Conservation (phyloP, 2,329 filamentous ascomycete genomes). For the Dendryphion nanum region DNA sequence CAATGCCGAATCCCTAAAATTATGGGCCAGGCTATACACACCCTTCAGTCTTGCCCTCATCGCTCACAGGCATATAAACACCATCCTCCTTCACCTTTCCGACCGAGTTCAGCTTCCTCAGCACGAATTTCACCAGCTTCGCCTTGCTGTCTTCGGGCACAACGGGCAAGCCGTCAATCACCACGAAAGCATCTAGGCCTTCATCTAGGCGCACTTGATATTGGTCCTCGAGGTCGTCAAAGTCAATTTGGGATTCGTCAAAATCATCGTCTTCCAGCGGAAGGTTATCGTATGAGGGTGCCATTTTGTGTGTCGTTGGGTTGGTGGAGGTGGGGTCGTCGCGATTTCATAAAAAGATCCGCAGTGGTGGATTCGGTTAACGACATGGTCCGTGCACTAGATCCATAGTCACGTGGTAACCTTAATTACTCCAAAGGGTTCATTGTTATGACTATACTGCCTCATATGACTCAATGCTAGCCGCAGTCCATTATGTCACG, state of each 20-base stretch:
- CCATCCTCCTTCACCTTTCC: constrained; percentile 83
- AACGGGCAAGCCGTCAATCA: constrained; percentile 88
- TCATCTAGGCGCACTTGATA: constrained; percentile 96
- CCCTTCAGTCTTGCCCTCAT: constrained; percentile 83
- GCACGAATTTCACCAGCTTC: constrained; percentile 93
- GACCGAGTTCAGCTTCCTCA: constrained; percentile 86
- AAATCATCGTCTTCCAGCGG: constrained; percentile 84
- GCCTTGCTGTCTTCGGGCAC: constrained; percentile 88
- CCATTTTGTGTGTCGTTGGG: constrained; percentile 65
- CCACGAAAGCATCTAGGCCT: constrained; percentile 93
- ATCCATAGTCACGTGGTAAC: too few species aligned
- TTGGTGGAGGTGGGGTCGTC: constrained; percentile 12
- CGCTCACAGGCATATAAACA: constrained; percentile 90
- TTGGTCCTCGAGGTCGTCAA: constrained; percentile 89
- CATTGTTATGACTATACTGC: too few species aligned
- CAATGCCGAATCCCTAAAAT: constrained; percentile 27
- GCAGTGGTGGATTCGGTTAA: too few species aligned
- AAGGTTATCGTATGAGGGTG: constrained; percentile 88
- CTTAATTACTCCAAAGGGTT: too few species aligned
- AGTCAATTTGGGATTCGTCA: constrained; percentile 91
- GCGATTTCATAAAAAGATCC: constrained; percentile 23
- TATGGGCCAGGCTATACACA: too few species aligned
- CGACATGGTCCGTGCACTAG: too few species aligned
- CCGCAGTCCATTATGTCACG: too few species aligned
- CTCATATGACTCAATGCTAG: too few species aligned